These are phyloP conservation scores for Suhomyces kunorum DNA, from an alignment of 1,139 yeast species.

Conservation along the genomic window DNA sequence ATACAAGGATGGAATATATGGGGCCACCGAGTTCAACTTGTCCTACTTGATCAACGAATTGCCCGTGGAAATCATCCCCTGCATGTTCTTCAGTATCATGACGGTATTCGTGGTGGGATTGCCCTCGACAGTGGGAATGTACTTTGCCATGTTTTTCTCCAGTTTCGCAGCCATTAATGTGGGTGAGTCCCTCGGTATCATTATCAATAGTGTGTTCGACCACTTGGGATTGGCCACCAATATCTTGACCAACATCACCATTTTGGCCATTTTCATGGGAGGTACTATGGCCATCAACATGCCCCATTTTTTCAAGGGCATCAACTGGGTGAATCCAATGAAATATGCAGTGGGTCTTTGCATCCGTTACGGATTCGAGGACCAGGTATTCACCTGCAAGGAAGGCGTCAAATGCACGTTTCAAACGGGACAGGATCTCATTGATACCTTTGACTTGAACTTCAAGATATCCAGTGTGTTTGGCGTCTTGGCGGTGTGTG, in stretches of 20 bases:
- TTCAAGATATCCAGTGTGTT: conserved; percentile 18
- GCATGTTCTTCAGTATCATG: conserved; percentile 59
- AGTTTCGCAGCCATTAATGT: conserved; percentile 61
- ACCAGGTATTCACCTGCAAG: conserved; percentile 20
- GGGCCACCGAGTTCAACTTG: conserved; percentile 62
- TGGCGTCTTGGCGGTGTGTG: conserved; percentile 41
- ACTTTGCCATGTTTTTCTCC: conserved; percentile 62
- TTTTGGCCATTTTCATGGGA: conserved; percentile 78
- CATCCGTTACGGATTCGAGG: conserved; percentile 34
- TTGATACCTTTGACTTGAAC: conserved; percentile 44
- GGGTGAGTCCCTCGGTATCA: conserved; percentile 82
- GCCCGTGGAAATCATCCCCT: conserved; percentile 69
- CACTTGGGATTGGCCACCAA: conserved; percentile 83
- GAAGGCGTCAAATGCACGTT: conserved; percentile 37
- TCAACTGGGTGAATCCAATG: conserved; percentile 73
- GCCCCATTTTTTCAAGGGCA: conserved; percentile 66
- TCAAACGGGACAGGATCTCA: conserved; percentile 50
- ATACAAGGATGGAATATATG: conserved; percentile 71
- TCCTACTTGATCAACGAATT: conserved; percentile 68
- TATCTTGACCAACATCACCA: conserved; percentile 60
- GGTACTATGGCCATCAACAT: conserved; percentile 81
- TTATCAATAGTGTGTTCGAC: conserved; percentile 69
- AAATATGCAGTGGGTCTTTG: conserved; percentile 65
- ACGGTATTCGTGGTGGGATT: conserved; percentile 71
- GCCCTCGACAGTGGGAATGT: conserved; percentile 68